Conservation (phyloP, 2,329 filamentous ascomycete genomes). For the Alternaria solani region DNA sequence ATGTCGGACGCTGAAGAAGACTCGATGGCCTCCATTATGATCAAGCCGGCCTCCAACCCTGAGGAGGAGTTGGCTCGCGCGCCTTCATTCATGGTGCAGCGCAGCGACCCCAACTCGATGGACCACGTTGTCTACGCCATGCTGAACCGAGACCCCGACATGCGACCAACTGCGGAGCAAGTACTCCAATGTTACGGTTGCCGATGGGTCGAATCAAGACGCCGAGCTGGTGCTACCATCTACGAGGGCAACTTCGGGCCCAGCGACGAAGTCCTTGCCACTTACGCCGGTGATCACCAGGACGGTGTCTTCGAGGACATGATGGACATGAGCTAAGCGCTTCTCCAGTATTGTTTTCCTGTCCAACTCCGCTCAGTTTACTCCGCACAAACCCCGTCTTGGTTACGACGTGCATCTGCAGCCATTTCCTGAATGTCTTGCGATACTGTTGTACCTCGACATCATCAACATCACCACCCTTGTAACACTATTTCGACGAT, state of each 20-base stretch:
- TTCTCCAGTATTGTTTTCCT: not conserved
- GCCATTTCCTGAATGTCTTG: slow-evolving; percentile 20
- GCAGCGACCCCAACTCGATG: slow-evolving; percentile 74
- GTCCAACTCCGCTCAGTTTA: not conserved
- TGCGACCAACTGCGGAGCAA: slow-evolving; percentile 77
- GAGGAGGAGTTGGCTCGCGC: slow-evolving; percentile 69
- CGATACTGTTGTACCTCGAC: slow-evolving; percentile 14
- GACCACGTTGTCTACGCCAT: slow-evolving; percentile 88
- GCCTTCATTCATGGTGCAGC: slow-evolving; percentile 88
- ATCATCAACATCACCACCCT: slow-evolving; percentile 17
- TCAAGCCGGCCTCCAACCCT: slow-evolving; percentile 35
- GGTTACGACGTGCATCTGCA: slow-evolving; percentile 20
- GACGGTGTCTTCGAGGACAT: slow-evolving; percentile 60
- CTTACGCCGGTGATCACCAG: slow-evolving; percentile 53
- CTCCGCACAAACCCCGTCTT: slow-evolving; percentile 11
- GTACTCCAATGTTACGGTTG: slow-evolving; percentile 77
- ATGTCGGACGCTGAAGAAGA: slow-evolving; percentile 50
- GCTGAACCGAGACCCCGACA: slow-evolving; percentile 76
- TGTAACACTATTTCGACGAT: slow-evolving; percentile 15
- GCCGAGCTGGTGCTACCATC: slow-evolving; percentile 88
- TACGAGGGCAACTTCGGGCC: slow-evolving; percentile 98
- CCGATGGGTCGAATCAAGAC: slow-evolving; percentile 78
- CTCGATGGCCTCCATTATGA: slow-evolving; percentile 50
- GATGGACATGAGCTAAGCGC: slow-evolving; percentile 61
- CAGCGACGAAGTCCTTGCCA: slow-evolving; percentile 65